Percentiles rank a stretch among this genome's conserved stretches.
Conservation (phyloP, 1,284 basidiomycete species). For the Rhodotorula mucilaginosa region DNA sequence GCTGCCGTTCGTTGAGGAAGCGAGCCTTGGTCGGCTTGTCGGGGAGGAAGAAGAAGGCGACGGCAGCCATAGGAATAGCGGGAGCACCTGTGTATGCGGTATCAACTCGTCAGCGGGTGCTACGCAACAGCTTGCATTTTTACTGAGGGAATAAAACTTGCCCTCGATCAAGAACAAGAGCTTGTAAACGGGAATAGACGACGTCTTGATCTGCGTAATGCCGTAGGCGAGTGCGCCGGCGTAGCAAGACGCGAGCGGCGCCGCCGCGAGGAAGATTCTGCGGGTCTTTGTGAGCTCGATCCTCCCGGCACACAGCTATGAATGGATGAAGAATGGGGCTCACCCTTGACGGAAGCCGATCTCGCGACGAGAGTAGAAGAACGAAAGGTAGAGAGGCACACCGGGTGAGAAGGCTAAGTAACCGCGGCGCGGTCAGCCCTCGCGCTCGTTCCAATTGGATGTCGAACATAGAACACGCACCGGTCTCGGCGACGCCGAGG, state of each 20-base stretch:
- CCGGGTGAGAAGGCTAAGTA: constrained; percentile 38
- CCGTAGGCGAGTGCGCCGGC: constrained; percentile 38
- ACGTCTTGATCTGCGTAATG: constrained; percentile 39
- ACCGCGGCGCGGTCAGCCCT: too few relatives aligned
- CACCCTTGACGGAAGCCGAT: constrained; percentile 45
- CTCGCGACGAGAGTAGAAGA: constrained; percentile 44
- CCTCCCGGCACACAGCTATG: not conserved
- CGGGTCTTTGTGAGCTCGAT: constrained; percentile 5
- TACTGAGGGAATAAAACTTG: too few relatives aligned
- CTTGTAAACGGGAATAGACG: constrained; percentile 40
- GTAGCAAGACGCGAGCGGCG: constrained; percentile 18
- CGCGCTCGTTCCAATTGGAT: not conserved
- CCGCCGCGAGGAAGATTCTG: constrained; percentile 31
- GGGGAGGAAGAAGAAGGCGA: constrained; percentile 43
- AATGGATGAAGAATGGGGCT: not conserved
- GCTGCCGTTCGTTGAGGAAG: constrained; percentile 43
- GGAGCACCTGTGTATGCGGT: constrained; percentile 33
- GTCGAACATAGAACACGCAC: not conserved
- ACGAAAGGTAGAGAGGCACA: constrained; percentile 42
- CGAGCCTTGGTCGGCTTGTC: constrained; percentile 40
- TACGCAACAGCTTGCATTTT: too few relatives aligned
- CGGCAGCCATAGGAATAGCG: constrained; percentile 40
- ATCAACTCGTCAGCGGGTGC: too few relatives aligned
- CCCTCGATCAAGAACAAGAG: constrained; percentile 45
- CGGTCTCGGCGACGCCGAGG: constrained; percentile 44